phyloP scores from a whole-genome alignment of 768 basidiomycete species.

The Lactarius hengduanensis region DNA sequence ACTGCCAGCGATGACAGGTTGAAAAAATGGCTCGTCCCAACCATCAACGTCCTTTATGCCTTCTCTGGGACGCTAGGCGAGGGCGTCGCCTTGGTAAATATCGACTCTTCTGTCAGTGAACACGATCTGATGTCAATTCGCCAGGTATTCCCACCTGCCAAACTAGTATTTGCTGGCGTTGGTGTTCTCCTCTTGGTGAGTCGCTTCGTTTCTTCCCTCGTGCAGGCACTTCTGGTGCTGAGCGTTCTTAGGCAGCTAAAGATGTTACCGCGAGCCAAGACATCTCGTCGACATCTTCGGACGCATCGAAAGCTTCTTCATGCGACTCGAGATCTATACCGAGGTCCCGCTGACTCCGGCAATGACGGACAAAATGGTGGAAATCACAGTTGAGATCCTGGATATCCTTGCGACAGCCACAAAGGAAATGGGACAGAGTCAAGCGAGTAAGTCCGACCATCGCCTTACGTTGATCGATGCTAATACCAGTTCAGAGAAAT shows the following conservation, averaged over 20 bases:
- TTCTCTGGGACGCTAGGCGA: neutral
- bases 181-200: neutral
- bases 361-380: neutral
- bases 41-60: neutral
- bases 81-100: neutral
- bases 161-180: neutral
- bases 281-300: neutral
- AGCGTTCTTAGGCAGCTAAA: neutral
- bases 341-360: neutral
- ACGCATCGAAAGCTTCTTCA: neutral
- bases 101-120: neutral
- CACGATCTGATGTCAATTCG: neutral
- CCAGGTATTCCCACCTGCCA: neutral
- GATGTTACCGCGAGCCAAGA: neutral
- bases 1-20: neutral
- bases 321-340: neutral
- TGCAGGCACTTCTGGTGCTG: neutral
- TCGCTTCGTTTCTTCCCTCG: neutral
- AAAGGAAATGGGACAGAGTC: neutral
- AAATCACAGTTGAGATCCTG: no score
- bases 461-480: neutral
- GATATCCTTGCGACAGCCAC: neutral
- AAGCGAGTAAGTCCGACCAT: neutral
- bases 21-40: neutral
- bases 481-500: neutral